Evolutionary conservation across 2,329 filamentous ascomycete species (phyloP).

Genomic region (Colletotrichum musicola): DNA sequence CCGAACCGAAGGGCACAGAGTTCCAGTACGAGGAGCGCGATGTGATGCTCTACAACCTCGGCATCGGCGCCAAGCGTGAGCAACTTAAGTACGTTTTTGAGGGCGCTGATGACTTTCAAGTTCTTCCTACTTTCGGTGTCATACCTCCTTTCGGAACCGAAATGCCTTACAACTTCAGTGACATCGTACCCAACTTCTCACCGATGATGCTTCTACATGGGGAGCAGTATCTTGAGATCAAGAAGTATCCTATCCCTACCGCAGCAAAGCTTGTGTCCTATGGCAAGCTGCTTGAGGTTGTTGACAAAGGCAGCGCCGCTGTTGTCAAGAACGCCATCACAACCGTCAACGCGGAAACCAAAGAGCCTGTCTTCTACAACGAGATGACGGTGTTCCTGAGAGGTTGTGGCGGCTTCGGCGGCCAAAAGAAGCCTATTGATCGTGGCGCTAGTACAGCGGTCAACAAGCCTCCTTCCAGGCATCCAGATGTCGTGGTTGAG

Average conservation of each 20-base stretch:
- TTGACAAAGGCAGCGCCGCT: constrained; percentile 94
- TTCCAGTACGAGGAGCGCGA: constrained; percentile 90
- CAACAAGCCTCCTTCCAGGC: constrained; percentile 82
- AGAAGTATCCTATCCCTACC: constrained; percentile 92
- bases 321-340: constrained; percentile 84
- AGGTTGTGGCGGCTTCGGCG: constrained; percentile 91
- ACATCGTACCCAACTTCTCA: constrained; percentile 94
- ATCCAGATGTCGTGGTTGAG: constrained; percentile 86
- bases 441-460: constrained; percentile 83
- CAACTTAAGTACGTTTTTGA: constrained; percentile 93
- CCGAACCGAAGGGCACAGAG: constrained; percentile 77
- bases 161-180: constrained; percentile 81
- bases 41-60: constrained; percentile 94
- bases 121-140: constrained; percentile 94
- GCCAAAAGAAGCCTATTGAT: constrained; percentile 80
- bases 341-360: constrained; percentile 86
- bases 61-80: constrained; percentile 89
- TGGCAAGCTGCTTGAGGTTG: constrained; percentile 88
- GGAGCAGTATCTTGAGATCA: constrained; percentile 97
- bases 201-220: constrained; percentile 99
- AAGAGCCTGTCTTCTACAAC: constrained; percentile 96
- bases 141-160: constrained; percentile 92
- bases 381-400: constrained; percentile 94
- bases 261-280: constrained; percentile 80
- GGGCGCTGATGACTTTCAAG: constrained; percentile 91